These are phyloP conservation scores for Nephelium lappaceum DNA, from an alignment of 345 rosid species.

Conservation along the genomic window DNA sequence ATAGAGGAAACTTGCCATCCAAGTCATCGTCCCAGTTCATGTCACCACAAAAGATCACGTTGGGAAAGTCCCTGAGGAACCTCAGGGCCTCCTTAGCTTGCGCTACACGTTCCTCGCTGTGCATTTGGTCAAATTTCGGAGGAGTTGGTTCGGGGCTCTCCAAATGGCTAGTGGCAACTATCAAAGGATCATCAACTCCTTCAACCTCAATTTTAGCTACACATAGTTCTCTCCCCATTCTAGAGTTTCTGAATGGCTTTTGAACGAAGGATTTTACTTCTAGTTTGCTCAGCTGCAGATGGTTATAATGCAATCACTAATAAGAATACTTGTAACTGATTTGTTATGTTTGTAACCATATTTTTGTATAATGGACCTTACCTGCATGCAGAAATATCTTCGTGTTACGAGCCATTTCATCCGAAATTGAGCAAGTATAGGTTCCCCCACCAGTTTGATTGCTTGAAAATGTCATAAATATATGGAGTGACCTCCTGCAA, in stretches of 20 bases:
- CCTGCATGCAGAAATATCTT: constrained; percentile 86
- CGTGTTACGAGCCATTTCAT: constrained; percentile 44
- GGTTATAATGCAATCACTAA: neutral
- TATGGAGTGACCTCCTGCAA: constrained; percentile 82
- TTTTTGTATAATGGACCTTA: constrained; percentile 22
- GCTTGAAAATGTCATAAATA: constrained; percentile 61
- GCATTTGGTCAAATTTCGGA: constrained; percentile 76
- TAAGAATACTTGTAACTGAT: neutral
- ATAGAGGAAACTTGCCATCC: constrained; percentile 76
- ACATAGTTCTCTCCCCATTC: constrained; percentile 91
- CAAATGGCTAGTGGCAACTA: constrained; percentile 92
- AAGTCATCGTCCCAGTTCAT: constrained; percentile 94
- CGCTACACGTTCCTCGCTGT: constrained; percentile 77
- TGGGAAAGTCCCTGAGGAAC: constrained; percentile 49
- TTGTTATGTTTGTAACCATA: neutral
- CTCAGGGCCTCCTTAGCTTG: constrained; percentile 70
- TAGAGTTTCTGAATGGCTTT: constrained; percentile 65
- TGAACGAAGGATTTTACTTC: constrained; percentile 64
- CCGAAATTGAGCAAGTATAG: constrained; percentile 67
- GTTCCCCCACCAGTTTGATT: constrained; percentile 86
- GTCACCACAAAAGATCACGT: constrained; percentile 87
- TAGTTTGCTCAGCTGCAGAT: constrained; percentile 77
- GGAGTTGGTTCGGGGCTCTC: constrained; percentile 83
- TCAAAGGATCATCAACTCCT: constrained; percentile 49
- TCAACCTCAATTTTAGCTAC: constrained; percentile 59